Evolutionary conservation across 805 yeast genomes (phyloP).

Genomic region (Pichia cephalocereana): DNA sequence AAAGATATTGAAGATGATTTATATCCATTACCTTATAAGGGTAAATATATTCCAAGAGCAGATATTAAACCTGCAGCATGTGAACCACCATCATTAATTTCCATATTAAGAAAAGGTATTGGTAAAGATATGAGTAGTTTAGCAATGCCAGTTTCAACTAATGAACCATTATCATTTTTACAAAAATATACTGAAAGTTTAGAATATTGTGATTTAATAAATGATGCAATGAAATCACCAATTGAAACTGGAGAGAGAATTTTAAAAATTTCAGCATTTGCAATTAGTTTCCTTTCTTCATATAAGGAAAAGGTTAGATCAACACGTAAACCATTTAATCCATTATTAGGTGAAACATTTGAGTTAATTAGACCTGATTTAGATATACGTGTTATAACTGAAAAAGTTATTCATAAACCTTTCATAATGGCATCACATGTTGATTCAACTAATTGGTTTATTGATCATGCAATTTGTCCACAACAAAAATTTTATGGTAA

Average conservation of each 20-base stretch:
- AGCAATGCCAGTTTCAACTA: conserved; percentile 89
- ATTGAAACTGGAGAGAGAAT: conserved; percentile 48
- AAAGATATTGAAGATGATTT: conserved; percentile 26
- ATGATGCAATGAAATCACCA: conserved; percentile 44
- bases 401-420: conserved; percentile 86
- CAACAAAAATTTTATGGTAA: conserved; percentile 94
- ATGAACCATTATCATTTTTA: conserved; percentile 81
- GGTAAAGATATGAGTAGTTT: conserved; percentile 83
- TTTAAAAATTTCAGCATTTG: conserved; percentile 70
- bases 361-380: conserved; percentile 81
- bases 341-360: conserved; percentile 86
- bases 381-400: conserved; percentile 66
- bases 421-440: conserved; percentile 64
- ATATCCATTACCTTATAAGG: conserved; percentile 58
- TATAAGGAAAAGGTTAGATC: conserved; percentile 68
- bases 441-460: conserved; percentile 62
- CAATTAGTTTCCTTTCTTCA: conserved; percentile 63
- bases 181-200: conserved; percentile 73
- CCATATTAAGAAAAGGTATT: conserved; percentile 77
- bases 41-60: conserved; percentile 41
- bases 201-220: conserved; percentile 65
- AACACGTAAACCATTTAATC: conserved; percentile 87
- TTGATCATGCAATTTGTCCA: conserved; percentile 59
- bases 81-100: conserved; percentile 74
- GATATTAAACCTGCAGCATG: conserved; percentile 51